Evolutionary conservation across 2,329 filamentous ascomycete species (phyloP), one percentile per base, ranked within the genome.

Genomic region (Pezicula radicicola): DNA sequence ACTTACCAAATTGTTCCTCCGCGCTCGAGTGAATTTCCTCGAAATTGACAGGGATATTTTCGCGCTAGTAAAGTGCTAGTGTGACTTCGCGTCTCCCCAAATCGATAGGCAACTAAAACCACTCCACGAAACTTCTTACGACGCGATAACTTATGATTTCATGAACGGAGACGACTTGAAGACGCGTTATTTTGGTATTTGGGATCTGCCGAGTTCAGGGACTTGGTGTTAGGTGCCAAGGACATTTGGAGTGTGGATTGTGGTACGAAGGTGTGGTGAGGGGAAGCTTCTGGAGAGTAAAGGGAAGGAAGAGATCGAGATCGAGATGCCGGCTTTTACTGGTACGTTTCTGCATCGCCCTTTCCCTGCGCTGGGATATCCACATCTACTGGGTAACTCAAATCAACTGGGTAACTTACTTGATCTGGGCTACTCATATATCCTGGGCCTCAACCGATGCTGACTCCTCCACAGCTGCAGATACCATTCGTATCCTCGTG

Each of bases 401-500:
- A 4, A 25, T 4, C 25, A 25, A 25, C 25, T 6, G 3, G 25
- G 25, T 25, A 21, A 21, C 21, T 21, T 5, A 21, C 39, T 42
- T 19, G 15, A 8, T 30, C 28, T 30, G 10, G 7, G 28, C 7
- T 4, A 6, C 36, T 25, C 25, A 10, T 15, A 13, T 16, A 12
- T 39, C n/a, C 25, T 25, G 25, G 6, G 6, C 25, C 4, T 25
- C 25, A 28, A 18, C 10, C 36, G 36, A 36, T 12, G 21, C 52
- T 60, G 30, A 59, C 35, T 45, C 45, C 28, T 36, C 43, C 28
- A 16, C 37, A 67, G 66, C 54, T 37, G 64, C 88, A 61, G 91
- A 99, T 73, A 96, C 91, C 0, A 97, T 99, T 65, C 90, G 91
- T 59, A 94, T 99, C 59, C 84, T 99, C 36, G 81, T 99, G 54